These are phyloP conservation scores for Euphrasia confusa DNA, from an alignment of 257 asterid species.

Conservation along the genomic window DNA sequence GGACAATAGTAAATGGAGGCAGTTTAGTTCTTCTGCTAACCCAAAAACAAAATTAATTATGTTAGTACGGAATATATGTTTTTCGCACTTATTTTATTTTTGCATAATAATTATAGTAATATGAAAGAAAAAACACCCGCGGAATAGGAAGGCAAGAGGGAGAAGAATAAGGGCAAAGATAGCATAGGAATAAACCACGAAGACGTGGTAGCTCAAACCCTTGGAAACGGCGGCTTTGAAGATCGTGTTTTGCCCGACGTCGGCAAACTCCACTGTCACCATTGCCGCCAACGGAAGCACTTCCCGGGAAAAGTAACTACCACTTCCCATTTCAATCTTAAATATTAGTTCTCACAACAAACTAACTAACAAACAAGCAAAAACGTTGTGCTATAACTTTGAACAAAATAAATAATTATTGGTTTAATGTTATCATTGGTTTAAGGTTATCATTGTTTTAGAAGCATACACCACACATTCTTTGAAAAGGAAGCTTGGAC, in stretches of 20 bases:
- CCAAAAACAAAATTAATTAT: not conserved
- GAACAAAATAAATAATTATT: too few relatives aligned
- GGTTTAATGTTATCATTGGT: too few relatives aligned
- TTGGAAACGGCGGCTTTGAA: constrained; percentile 36
- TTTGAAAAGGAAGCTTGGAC: too few relatives aligned
- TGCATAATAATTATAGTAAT: too few relatives aligned
- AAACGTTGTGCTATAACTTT: too few relatives aligned
- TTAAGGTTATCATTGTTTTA: too few relatives aligned
- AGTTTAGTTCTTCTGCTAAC: constrained; percentile 27
- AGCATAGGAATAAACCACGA: constrained; percentile 37
- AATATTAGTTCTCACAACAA: too few relatives aligned
- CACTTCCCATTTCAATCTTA: not conserved
- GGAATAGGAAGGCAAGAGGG: constrained; percentile 31
- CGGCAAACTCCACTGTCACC: constrained; percentile 26
- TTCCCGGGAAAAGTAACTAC: constrained; percentile 16
- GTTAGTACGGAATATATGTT: too few relatives aligned
- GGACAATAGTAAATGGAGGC: constrained; percentile 26
- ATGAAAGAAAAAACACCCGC: constrained; percentile 23
- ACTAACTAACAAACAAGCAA: too few relatives aligned
- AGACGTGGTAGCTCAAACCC: constrained; percentile 33
- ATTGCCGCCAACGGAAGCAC: constrained; percentile 31
- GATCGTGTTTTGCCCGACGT: constrained; percentile 29
- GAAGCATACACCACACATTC: too few relatives aligned
- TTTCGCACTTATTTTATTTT: too few relatives aligned
- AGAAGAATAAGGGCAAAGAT: constrained; percentile 28